Evolutionary conservation across 2,329 filamentous ascomycete genomes (phyloP).

Genomic region (Spiromastix sp.): DNA sequence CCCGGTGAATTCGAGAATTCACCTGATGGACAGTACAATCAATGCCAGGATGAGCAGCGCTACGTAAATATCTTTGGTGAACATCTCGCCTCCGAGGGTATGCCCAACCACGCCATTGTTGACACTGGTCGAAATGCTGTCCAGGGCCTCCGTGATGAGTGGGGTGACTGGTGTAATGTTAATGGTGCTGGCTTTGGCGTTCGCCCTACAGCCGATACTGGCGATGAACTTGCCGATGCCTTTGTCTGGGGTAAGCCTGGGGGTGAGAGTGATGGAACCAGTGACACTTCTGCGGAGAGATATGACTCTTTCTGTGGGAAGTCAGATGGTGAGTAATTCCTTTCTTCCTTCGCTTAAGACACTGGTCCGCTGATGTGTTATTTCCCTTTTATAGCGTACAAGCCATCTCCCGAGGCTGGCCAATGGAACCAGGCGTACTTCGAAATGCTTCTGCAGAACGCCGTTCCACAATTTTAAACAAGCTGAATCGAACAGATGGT

Average conservation of each 20-base stretch:
- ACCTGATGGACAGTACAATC: slow-evolving; percentile 21
- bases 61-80: slow-evolving; percentile 44
- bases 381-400: slow-evolving; percentile 36
- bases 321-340: slow-evolving; percentile 20
- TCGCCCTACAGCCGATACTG: slow-evolving; percentile 53
- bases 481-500: too few species aligned
- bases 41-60: slow-evolving; percentile 40
- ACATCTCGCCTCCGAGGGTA: slow-evolving; percentile 37
- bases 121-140: slow-evolving; percentile 52
- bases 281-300: slow-evolving; percentile 37
- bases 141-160: slow-evolving; percentile 46
- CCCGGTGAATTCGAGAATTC: slow-evolving; percentile 36
- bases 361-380: not conserved
- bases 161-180: slow-evolving; percentile 62
- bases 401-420: slow-evolving; percentile 60
- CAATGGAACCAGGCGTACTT: slow-evolving; percentile 51
- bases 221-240: slow-evolving; percentile 49
- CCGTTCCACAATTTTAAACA: slow-evolving; percentile 18
- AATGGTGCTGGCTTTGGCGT: slow-evolving; percentile 52
- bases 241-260: slow-evolving; percentile 65
- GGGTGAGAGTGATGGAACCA: slow-evolving; percentile 43
- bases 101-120: slow-evolving; percentile 45
- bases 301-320: slow-evolving; percentile 48
- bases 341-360: not conserved
- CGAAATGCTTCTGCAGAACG: slow-evolving; percentile 24